Base-by-base conservation (phyloP, 2,329 filamentous ascomycete genomes). In the Calonectria hongkongensis region DNA sequence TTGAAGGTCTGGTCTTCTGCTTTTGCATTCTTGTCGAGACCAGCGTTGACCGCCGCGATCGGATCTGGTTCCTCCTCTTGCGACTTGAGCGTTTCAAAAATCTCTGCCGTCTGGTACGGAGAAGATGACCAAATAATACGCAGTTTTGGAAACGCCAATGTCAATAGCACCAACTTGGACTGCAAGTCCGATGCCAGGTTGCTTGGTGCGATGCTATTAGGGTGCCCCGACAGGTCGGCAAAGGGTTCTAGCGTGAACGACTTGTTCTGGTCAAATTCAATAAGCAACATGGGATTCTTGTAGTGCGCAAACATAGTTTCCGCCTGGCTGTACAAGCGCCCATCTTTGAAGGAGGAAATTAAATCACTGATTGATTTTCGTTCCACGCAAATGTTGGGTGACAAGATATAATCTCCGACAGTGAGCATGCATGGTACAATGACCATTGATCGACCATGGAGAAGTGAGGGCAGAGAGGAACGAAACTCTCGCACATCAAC, bases 181-280 rank as follows among this genome's bases (percentile, higher is more conserved):
- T 99, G 97, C 39, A 98, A 88, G 81, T 98, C 97, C 43, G 93
- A 93, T 10, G 86, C 86, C 48, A 86, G 83, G 73, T 87, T 85
- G 60, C 88, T 87, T 0, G 93, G 89, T 66, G 92, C 91, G 62
- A 94, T 89, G 73, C 93, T 91, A 69, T 87, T 89, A 12, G 92
- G 83, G 68, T 89, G 91, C n/a, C 91, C 88, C 10, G 89, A 88
- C 66, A 93, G 80, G 84, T 94, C 92, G 62, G 93, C 92, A 79
- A 95, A 90, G 0, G 94, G 94, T 83, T 96, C 97, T 18, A 99
- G 92, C 0, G 96, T 98, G 84, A 99, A 99, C 4, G 95, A 96
- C 83, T 98, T 98, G 86, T 98, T 96, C 82, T 98, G 94, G 82
- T 98, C 96, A 83, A 99, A 99, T 84, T 99, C 97, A 81, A 99